phyloP scores from a whole-genome alignment of 176 grass and related monocot genomes.

The Alopecurus myosuroides region DNA sequence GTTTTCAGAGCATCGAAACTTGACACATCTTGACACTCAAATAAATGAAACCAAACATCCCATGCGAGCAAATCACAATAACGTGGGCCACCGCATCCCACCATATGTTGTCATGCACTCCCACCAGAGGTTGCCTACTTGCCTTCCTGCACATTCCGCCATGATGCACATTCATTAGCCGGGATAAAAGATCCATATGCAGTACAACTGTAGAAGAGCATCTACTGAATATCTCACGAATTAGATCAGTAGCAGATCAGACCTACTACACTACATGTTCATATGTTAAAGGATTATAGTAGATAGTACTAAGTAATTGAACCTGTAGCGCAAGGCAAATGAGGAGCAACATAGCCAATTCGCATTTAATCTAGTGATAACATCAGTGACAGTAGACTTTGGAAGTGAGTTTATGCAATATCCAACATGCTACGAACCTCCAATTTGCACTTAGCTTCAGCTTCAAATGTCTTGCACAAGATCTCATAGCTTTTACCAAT shows the following conservation, averaged over 20 bases:
- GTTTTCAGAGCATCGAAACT: neutral
- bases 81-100: neutral
- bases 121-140: neutral
- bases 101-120: neutral
- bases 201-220: neutral
- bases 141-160: constrained; percentile 6
- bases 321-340: neutral
- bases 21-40: neutral
- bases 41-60: neutral
- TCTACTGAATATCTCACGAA: neutral
- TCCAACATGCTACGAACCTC: constrained; percentile 38
- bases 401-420: neutral
- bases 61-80: neutral
- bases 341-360: neutral
- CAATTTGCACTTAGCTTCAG: constrained; percentile 67
- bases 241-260: neutral
- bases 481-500: constrained; percentile 72
- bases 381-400: neutral
- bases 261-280: neutral
- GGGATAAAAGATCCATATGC: neutral
- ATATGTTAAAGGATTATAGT: neutral
- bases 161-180: neutral
- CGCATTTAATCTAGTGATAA: neutral
- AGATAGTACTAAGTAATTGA: neutral
- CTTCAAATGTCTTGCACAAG: constrained; percentile 69